Evolutionary conservation across 306 rosid genomes (phyloP), one percentile per base, ranked within the genome.

Genomic region (Sophora flavescens): DNA sequence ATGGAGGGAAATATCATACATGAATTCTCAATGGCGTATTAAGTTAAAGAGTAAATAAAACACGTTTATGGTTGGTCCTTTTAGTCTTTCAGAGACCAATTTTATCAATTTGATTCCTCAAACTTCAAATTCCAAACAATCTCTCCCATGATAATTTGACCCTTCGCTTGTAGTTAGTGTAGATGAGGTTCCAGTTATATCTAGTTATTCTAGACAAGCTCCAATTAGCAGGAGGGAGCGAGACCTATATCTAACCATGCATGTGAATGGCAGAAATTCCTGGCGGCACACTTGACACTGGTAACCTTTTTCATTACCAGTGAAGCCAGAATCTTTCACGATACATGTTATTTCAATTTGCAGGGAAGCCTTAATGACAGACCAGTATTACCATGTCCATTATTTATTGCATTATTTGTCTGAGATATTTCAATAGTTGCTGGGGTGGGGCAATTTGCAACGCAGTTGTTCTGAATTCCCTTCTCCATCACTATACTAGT

Each of bases 401-500:
- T 81, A 82, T 82, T 64, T 68, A 65, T 78, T 36, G 75, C 69
- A 56, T 58, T 30, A 51, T 61, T 77, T 9, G 81, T 53, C 65
- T 75, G 82, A 36, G 74, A 78, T 13, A 38, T 69, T 81, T 76
- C 70, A 68, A 42, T 54, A 59, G 74, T 60, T 16, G 77, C 62
- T 30, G 83, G 35, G 54, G 42, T 72, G 70, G 78, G 82, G 77
- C 84, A 79, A 64, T 79, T 89, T 73, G 74, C 44, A 81, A 74
- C 15, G 79, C 60, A 62, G 11, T 77, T 81, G 87, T 68, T 70
- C 44, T 47, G 72, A 38, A 15, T 82, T 66, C 74, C 83, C 81
- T 72, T 72, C 62, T 74, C 80, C 48, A 22, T 18, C 76, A 63
- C 69, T 11, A 41, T 45, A 22, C 75, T 79, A 26, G 78, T 60